These are phyloP conservation scores for Tubosaeta sp. DNA, from an alignment of 768 basidiomycete species.

Conservation along the genomic window DNA sequence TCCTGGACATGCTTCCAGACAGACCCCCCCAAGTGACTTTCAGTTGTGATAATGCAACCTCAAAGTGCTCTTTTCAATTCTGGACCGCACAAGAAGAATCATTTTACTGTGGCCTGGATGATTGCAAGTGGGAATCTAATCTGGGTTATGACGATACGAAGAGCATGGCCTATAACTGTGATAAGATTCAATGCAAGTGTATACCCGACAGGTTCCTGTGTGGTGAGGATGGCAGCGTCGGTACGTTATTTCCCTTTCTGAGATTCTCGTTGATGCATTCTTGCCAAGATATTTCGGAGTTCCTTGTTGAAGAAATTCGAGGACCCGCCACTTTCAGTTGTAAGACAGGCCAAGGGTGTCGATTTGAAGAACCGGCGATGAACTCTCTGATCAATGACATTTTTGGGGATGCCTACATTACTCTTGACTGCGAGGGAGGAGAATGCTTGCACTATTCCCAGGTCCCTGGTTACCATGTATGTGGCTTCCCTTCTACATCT, in stretches of 20 bases:
- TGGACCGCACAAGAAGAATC: slow-evolving; percentile 95
- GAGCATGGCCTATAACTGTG: slow-evolving; percentile 72
- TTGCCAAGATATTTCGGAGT: slow-evolving; percentile 78
- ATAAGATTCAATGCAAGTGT: slow-evolving; percentile 84
- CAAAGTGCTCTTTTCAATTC: slow-evolving; percentile 91
- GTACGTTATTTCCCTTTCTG: slow-evolving; percentile 43
- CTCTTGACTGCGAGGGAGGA: slow-evolving; percentile 80
- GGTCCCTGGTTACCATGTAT: slow-evolving; percentile 87
- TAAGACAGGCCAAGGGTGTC: slow-evolving; percentile 64
- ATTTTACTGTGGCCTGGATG: slow-evolving; percentile 86
- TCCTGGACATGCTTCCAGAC: slow-evolving; percentile 85
- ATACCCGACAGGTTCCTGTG: slow-evolving; percentile 94
- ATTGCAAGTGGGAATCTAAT: slow-evolving; percentile 50
- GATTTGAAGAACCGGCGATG: slow-evolving; percentile 96
- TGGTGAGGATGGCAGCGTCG: slow-evolving; percentile 90
- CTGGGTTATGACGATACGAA: slow-evolving; percentile 64
- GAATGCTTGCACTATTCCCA: slow-evolving; percentile 93
- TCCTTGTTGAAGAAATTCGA: slow-evolving; percentile 82
- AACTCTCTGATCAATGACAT: slow-evolving; percentile 90
- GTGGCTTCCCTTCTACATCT: background rate
- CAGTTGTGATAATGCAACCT: slow-evolving; percentile 64
- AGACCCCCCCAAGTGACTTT: slow-evolving; percentile 96
- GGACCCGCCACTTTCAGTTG: slow-evolving; percentile 91
- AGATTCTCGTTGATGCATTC: background rate
- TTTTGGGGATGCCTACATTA: slow-evolving; percentile 90